Conservation (phyloP, 2,329 filamentous ascomycete species). For the Fusarium sp. region DNA sequence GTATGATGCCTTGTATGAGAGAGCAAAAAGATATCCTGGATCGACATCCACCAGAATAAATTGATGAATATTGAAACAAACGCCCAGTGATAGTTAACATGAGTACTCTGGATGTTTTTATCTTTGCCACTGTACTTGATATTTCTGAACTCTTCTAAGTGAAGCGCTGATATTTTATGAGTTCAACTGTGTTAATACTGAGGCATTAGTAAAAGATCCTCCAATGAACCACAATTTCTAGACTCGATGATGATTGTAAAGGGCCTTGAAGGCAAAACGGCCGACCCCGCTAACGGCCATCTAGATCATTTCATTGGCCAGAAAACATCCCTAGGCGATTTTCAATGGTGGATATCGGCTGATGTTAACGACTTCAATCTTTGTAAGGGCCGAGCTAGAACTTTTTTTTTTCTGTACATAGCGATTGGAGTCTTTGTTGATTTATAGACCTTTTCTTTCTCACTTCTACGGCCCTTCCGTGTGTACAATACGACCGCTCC, state of each 20-base stretch:
- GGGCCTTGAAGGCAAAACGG: constrained; percentile 7
- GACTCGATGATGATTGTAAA: constrained; percentile 15
- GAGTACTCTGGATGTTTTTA: not conserved
- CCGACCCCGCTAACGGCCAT: not conserved
- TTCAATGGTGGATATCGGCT: constrained; percentile 16
- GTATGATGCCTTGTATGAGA: not conserved
- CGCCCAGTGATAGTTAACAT: not conserved
- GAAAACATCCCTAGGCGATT: not conserved
- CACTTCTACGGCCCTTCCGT: not conserved
- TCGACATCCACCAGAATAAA: constrained; percentile 1
- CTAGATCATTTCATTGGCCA: constrained; percentile 10
- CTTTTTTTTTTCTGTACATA: constrained; percentile 22
- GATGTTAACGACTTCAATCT: constrained; percentile 27
- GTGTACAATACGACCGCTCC: not conserved
- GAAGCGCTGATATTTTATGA: not conserved
- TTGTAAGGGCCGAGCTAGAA: not conserved
- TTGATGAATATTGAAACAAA: constrained; percentile 2
- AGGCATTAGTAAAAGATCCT: not conserved
- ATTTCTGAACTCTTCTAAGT: not conserved
- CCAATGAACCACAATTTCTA: not conserved
- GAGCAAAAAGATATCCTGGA: constrained; percentile 6
- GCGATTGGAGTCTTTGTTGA: not conserved
- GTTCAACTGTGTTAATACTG: not conserved
- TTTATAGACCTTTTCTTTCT: not conserved
- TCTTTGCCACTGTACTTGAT: not conserved